Base-by-base conservation (phyloP, 2,329 filamentous ascomycete species). In the Phaeosphaeriaceae sp. region DNA sequence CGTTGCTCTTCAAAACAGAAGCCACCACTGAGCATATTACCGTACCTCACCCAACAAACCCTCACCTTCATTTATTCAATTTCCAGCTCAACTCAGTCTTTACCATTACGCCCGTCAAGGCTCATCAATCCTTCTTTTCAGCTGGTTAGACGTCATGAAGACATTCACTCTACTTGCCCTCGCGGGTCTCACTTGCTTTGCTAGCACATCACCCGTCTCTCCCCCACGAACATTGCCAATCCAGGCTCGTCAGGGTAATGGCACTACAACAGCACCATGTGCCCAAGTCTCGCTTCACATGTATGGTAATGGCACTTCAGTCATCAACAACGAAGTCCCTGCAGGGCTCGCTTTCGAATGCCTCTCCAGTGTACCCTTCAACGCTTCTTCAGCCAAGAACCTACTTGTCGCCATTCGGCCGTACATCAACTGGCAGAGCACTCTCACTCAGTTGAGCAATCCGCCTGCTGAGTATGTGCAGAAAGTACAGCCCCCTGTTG, bases 401-500 rank as follows among this genome's bases (percentile, higher is more conserved):
- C 61, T 79, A 29, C 54, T 80, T 36, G 56, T 71, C 6, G 69
- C 70, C 1, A 61, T 79, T 11, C 69, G 70, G 13, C 74, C 76
- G 3, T 79, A 76, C 50, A 58, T 79, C 17, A 50, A 77, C 12
- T 79, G 77, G 77, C 77, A 80, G 61, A 76, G 74, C 33, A 79
- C 76, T 3, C 61, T 76, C n/a, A 64, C 68, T 13, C 73, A 66
- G 21, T 60, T 80, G 36, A 75, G 74, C 49, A 61, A 77, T 13
- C 77, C 77, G 2, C 77, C 77, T 5, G 63, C 67, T 4, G 77
- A 79, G 48, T 80, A 79, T 40, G 71, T 61, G 1, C 68, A 74
- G 48, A 79, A 79, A 57, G 68, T 80, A 1, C 77, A 79, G 51
- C 62, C 68, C 18, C 64, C 76, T 1, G 71, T 78, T 33, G 77